Conservation (phyloP, 2,329 filamentous ascomycete genomes). For the Hymenoscyphus albidus region DNA sequence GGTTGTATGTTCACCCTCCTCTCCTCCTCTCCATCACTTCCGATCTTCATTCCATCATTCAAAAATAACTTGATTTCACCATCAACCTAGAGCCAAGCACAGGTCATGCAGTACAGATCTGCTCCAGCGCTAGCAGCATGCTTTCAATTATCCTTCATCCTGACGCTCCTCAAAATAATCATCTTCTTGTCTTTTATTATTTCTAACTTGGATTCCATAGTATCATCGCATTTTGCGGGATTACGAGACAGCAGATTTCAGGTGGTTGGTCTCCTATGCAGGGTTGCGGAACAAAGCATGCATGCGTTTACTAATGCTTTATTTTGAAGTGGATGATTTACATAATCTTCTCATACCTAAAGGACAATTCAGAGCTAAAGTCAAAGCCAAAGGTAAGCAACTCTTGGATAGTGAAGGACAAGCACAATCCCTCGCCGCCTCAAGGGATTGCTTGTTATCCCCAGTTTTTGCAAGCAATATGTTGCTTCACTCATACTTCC, state of each 20-base stretch:
- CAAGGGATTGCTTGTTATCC: background rate
- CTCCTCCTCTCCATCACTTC: background rate
- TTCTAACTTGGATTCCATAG: background rate
- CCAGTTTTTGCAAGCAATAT: background rate
- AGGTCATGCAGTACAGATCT: background rate
- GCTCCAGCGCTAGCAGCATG: background rate
- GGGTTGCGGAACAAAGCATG: background rate
- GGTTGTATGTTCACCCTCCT: background rate
- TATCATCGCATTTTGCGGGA: background rate
- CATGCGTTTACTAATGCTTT: background rate
- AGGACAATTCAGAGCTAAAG: background rate
- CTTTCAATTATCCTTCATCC: background rate
- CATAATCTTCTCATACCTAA: background rate
- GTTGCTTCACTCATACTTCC: background rate
- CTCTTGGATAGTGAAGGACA: background rate
- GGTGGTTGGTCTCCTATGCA: background rate
- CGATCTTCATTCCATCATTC: background rate
- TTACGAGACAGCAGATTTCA: background rate
- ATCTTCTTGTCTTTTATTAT: background rate
- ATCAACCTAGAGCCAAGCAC: background rate
- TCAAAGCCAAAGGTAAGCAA: background rate
- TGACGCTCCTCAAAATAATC: background rate
- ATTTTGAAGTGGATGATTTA: background rate
- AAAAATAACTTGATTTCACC: background rate
- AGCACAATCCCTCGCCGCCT: background rate